Evolutionary conservation across 768 basidiomycete genomes (phyloP).

Genomic region (Naganishia friedmannii): DNA sequence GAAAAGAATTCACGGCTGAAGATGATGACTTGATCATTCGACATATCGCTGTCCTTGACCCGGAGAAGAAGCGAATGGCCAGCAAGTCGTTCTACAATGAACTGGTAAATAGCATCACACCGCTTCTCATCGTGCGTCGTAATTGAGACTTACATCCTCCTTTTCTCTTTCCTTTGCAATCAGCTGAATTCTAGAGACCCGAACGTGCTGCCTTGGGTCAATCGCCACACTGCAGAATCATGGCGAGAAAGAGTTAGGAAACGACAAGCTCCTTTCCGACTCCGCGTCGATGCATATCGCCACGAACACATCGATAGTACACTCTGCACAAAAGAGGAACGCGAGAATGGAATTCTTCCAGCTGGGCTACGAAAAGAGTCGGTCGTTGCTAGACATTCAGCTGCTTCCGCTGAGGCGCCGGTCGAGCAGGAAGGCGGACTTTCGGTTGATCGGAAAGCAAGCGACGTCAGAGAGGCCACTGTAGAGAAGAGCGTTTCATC

Average conservation of each 20-base stretch:
- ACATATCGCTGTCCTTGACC: slow-evolving; percentile 13
- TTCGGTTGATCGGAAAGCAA: neutral
- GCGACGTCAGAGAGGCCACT: too few species aligned
- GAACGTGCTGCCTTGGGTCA: slow-evolving; percentile 1
- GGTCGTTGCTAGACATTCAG: too few species aligned
- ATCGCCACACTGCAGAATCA: slow-evolving; percentile 23
- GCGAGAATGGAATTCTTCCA: slow-evolving; percentile 5
- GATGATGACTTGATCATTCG: slow-evolving; percentile 22
- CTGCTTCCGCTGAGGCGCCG: neutral
- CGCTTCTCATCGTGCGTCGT: neutral
- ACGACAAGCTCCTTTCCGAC: neutral
- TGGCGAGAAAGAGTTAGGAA: slow-evolving; percentile 28
- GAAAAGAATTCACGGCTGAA: slow-evolving; percentile 25
- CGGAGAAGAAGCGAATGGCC: slow-evolving; percentile 1
- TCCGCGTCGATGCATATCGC: slow-evolving; percentile 18
- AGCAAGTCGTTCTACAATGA: slow-evolving; percentile 24
- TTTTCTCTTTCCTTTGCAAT: neutral
- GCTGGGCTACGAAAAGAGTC: neutral
- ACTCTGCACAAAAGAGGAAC: slow-evolving; percentile 10
- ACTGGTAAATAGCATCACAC: slow-evolving; percentile 10
- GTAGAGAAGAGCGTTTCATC: neutral
- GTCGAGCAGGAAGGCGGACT: neutral
- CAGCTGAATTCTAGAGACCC: slow-evolving; percentile 3
- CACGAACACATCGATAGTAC: slow-evolving; percentile 12
- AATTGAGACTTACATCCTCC: neutral